A percentile compares a stretch with the other conserved stretches of the same genome.
These are phyloP conservation scores for Papiliotrema flavescens DNA, from an alignment of 1,284 basidiomycete genomes.

Conservation along the genomic window DNA sequence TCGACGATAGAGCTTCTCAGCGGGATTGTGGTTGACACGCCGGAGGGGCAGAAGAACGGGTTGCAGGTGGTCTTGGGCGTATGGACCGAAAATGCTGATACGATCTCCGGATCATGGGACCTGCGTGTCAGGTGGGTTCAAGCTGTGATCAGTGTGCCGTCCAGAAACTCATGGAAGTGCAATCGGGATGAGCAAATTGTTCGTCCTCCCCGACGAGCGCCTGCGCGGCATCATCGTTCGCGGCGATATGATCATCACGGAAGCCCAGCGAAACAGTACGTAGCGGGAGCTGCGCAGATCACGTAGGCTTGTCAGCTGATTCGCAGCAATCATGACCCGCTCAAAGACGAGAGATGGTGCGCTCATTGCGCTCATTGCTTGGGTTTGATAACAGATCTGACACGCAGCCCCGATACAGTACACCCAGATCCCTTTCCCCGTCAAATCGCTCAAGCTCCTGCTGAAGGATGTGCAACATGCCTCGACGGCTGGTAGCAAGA, in stretches of 20 bases:
- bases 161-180: slow-evolving; percentile 50
- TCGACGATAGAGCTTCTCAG: slow-evolving; percentile 72
- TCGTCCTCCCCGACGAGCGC: slow-evolving; percentile 62
- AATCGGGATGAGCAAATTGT: slow-evolving; percentile 74
- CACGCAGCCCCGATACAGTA: slow-evolving; percentile 77
- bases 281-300: slow-evolving; percentile 38
- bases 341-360: slow-evolving; percentile 79
- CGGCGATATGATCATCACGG: slow-evolving; percentile 85
- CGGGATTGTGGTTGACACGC: slow-evolving; percentile 51
- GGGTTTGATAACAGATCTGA: slow-evolving; percentile 58
- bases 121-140: slow-evolving; percentile 61
- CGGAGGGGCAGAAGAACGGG: slow-evolving; percentile 53
- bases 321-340: slow-evolving; percentile 86
- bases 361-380: slow-evolving; percentile 5
- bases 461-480: slow-evolving; percentile 74
- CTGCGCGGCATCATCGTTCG: slow-evolving; percentile 71
- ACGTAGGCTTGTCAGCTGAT: slow-evolving; percentile 1
- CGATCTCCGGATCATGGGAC: slow-evolving; percentile 92
- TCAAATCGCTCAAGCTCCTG: slow-evolving; percentile 86
- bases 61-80: slow-evolving; percentile 78
- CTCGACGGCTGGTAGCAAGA: slow-evolving; percentile 56
- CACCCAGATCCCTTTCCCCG: slow-evolving; percentile 76
- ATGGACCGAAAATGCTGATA: slow-evolving; percentile 92
- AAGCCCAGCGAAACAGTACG: slow-evolving; percentile 70
- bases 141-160: neutral